Evolutionary conservation across 768 basidiomycete genomes (phyloP).

Genomic region (Infundibulicybe gibba): DNA sequence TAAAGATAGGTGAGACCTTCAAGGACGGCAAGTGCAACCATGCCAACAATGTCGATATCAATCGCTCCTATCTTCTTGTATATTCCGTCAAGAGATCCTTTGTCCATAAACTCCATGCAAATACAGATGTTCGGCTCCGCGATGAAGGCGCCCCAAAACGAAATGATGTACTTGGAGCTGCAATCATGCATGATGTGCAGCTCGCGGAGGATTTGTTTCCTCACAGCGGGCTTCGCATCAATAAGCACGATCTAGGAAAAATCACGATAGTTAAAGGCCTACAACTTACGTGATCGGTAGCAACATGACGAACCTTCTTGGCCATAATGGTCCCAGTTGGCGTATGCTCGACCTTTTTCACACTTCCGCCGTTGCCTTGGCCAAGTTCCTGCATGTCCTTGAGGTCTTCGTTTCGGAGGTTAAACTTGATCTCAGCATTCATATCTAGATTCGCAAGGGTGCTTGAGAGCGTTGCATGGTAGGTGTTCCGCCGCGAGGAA

Average conservation of each 20-base stretch:
- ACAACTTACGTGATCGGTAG: too few relatives aligned
- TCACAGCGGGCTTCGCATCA: constrained; percentile 92
- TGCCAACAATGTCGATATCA: constrained; percentile 87
- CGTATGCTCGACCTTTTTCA: constrained; percentile 91
- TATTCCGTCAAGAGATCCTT: constrained; percentile 89
- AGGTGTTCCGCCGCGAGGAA: constrained; percentile 60
- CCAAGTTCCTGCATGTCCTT: constrained; percentile 90
- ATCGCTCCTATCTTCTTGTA: constrained; percentile 96
- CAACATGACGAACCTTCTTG: constrained; percentile 49
- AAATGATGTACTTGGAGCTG: constrained; percentile 89
- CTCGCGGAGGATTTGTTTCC: constrained; percentile 97
- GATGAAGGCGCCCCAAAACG: constrained; percentile 95
- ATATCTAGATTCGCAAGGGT: constrained; percentile 86
- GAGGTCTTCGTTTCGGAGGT: constrained; percentile 86
- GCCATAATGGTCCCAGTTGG: constrained; percentile 77
- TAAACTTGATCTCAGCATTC: constrained; percentile 81
- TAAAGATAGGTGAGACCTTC: constrained; percentile 96
- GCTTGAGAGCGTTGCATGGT: constrained; percentile 76
- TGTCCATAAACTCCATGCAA: constrained; percentile 97
- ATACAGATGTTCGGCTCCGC: constrained; percentile 98
- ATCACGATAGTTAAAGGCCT: neutral
- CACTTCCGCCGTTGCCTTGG: constrained; percentile 95
- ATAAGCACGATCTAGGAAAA: constrained; percentile 81
- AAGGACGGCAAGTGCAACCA: constrained; percentile 92
- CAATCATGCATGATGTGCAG: constrained; percentile 99